A percentile compares a stretch with the other conserved stretches of the same genome.
Evolutionary conservation across 768 basidiomycete species (phyloP).

Genomic region (Daedalea quercina): DNA sequence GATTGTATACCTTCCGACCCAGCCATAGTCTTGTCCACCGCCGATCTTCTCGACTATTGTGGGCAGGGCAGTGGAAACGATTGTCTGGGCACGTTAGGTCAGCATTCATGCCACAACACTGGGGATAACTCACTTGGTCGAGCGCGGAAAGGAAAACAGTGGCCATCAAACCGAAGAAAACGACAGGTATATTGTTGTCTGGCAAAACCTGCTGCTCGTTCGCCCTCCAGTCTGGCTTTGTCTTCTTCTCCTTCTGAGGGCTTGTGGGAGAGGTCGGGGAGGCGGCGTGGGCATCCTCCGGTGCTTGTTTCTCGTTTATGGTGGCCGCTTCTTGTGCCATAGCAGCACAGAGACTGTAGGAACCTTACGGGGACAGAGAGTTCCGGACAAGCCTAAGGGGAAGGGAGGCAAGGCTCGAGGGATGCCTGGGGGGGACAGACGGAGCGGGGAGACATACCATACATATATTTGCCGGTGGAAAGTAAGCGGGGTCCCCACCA

Average conservation of each 20-base stretch:
- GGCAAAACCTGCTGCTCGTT: constrained; percentile 36
- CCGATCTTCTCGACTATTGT: constrained; percentile 41
- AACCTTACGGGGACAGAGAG: background rate
- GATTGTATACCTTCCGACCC: constrained; percentile 37
- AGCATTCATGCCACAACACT: background rate
- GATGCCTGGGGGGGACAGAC: background rate
- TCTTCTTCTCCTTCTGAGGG: background rate
- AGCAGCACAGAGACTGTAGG: background rate
- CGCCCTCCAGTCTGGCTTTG: constrained; percentile 30
- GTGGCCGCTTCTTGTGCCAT: background rate
- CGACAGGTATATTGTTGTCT: constrained; percentile 34
- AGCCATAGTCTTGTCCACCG: constrained; percentile 39
- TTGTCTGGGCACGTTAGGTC: constrained; percentile 24
- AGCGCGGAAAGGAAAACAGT: constrained; percentile 40
- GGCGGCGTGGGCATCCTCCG: background rate
- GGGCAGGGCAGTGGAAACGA: constrained; percentile 43
- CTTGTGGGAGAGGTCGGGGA: background rate
- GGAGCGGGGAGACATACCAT: background rate
- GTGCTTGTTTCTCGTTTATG: background rate
- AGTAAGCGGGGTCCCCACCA: background rate
- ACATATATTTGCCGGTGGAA: background rate
- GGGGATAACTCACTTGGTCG: constrained; percentile 30
- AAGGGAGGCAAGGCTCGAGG: background rate
- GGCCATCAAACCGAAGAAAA: constrained; percentile 39
- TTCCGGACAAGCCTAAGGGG: background rate